These are phyloP conservation scores for Aspergillus quadrilineatus DNA, from an alignment of 2,329 filamentous ascomycete genomes.

Conservation along the genomic window DNA sequence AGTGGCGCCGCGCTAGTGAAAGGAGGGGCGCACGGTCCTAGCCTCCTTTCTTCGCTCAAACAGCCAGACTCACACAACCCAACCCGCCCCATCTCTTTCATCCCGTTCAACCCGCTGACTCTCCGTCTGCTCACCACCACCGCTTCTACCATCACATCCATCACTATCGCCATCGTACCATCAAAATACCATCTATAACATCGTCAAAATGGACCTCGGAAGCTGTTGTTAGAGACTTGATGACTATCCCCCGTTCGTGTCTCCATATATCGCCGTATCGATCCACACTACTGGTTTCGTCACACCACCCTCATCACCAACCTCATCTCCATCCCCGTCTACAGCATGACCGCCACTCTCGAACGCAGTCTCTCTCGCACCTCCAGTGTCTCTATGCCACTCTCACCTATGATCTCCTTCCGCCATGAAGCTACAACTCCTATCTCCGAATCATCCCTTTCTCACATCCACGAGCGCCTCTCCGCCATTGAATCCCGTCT, in stretches of 20 bases:
- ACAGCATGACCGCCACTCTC: conserved; percentile 35
- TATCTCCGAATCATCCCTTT: conserved; percentile 36
- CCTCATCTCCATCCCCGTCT: not conserved
- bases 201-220: conserved; percentile 18
- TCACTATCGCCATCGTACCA: conserved; percentile 5
- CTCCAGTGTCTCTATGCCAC: conserved; percentile 38
- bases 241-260: conserved; percentile 1
- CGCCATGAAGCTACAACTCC: conserved; percentile 37
- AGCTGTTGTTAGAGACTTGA: conserved; percentile 8
- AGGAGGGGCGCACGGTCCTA: conserved; percentile 12
- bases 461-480: conserved; percentile 39
- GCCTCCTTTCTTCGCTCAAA: not conserved
- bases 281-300: conserved; percentile 2
- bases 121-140: conserved; percentile 10
- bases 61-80: not conserved
- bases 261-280: not conserved
- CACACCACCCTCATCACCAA: not conserved
- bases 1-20: conserved; percentile 9
- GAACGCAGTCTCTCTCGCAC: conserved; percentile 40
- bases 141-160: conserved; percentile 1
- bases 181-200: conserved; percentile 7
- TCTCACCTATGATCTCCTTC: conserved; percentile 37
- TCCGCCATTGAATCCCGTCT: conserved; percentile 40
- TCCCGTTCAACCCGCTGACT: not conserved
- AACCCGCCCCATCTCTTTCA: not conserved